A percentile compares a stretch with the other conserved stretches of the same genome.
Evolutionary conservation across 169 alveolate genomes (phyloP).

Genomic region (Amoebophrya sp.): DNA sequence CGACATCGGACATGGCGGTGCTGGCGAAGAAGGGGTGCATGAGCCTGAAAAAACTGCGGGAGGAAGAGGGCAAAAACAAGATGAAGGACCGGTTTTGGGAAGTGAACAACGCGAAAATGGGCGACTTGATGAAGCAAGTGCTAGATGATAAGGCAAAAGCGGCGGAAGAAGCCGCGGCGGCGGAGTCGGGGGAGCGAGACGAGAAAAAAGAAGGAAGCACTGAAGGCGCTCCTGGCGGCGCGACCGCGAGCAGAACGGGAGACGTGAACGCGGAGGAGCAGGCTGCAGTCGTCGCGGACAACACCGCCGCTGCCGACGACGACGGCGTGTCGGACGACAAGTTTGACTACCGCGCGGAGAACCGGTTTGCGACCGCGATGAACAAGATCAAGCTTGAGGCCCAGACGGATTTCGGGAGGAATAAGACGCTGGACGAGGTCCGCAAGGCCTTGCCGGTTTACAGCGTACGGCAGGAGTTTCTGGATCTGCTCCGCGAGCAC

Average conservation of each 20-base stretch:
- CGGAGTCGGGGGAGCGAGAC: constrained; percentile 31
- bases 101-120: constrained; percentile 23
- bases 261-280: constrained; percentile 37
- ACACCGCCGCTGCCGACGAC: no score
- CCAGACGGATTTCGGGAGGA: constrained; percentile 58
- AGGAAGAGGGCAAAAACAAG: constrained; percentile 26
- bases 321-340: constrained; percentile 43
- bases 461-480: constrained; percentile 46
- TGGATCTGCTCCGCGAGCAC: constrained; percentile 72
- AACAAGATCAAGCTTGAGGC: background rate
- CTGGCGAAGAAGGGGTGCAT: constrained; percentile 91
- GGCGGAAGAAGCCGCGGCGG: constrained; percentile 6
- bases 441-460: constrained; percentile 72
- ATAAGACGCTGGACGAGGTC: constrained; percentile 62
- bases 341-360: constrained; percentile 19
- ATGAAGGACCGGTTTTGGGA: constrained; percentile 35
- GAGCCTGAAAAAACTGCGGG: constrained; percentile 30
- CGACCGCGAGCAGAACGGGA: constrained; percentile 38
- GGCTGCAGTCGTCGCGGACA: constrained; percentile 31
- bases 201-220: constrained; percentile 34
- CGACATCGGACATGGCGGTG: constrained; percentile 89
- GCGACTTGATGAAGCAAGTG: constrained; percentile 13
- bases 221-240: constrained; percentile 33
- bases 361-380: background rate
- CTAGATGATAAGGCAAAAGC: no score